Percentiles rank a stretch among this genome's conserved stretches.
Evolutionary conservation across 176 grass and related monocot genomes (phyloP).

Genomic region (Rhynchospora pubera): DNA sequence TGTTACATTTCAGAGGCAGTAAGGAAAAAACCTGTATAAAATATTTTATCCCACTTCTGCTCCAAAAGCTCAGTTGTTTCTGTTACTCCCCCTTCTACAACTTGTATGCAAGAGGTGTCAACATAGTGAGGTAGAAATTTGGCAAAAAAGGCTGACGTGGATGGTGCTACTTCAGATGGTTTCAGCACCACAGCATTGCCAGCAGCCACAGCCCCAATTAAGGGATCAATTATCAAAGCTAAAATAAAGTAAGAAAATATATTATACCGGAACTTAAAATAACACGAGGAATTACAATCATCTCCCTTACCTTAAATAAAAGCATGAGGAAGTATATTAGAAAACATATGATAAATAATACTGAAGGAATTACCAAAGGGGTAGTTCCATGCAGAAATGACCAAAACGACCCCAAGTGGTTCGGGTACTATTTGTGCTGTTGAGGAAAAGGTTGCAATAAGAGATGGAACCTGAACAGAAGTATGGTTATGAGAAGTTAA

Average conservation of each 20-base stretch:
- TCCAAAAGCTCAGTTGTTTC: conserved; percentile 54
- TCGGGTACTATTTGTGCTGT: conserved; percentile 45
- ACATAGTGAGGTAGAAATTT: conserved; percentile 51
- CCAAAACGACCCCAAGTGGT: conserved; percentile 70
- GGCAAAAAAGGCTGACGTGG: conserved; percentile 43
- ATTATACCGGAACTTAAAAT: background rate
- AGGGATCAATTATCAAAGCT: conserved; percentile 48
- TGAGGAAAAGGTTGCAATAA: conserved; percentile 49
- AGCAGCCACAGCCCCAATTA: conserved; percentile 65
- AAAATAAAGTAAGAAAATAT: background rate
- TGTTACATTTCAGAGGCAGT: background rate
- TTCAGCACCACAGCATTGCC: conserved; percentile 68
- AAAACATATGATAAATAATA: background rate
- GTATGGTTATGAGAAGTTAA: background rate
- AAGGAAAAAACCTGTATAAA: conserved; percentile 68
- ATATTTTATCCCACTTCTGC: conserved; percentile 75
- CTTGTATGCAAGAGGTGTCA: conserved; percentile 50
- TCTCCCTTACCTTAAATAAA: no score
- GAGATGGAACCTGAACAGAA: conserved; percentile 35
- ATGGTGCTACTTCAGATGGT: conserved; percentile 70
- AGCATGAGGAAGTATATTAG: no score
- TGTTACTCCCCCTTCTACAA: conserved; percentile 44
- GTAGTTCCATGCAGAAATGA: conserved; percentile 83
- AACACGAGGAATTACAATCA: background rate
- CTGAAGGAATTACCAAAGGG: conserved; percentile 43